A percentile compares a stretch with the other conserved stretches of the same genome.
phyloP scores from a whole-genome alignment of 2,329 filamentous ascomycete species.

The Dactylellina haptotyla region DNA sequence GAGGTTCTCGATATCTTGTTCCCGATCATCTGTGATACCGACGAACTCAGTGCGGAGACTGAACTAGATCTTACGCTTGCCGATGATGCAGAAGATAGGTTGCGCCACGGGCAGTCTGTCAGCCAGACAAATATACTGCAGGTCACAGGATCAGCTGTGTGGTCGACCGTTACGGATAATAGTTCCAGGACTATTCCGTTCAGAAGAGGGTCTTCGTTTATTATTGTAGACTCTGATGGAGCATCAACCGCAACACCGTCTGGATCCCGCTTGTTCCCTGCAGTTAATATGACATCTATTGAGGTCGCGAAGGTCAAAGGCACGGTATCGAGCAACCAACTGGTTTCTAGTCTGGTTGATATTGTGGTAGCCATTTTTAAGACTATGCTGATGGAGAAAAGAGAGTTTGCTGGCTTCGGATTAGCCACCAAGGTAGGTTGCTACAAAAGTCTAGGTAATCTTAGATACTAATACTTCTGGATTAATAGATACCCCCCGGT shows the following conservation, averaged over 20 bases:
- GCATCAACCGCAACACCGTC: constrained; percentile 26
- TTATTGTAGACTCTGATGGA: constrained; percentile 70
- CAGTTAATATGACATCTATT: constrained; percentile 61
- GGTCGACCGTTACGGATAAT: constrained; percentile 52
- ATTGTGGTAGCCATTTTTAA: constrained; percentile 82
- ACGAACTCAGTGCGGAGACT: constrained; percentile 81
- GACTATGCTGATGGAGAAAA: constrained; percentile 84
- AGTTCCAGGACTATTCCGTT: constrained; percentile 56
- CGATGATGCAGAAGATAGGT: constrained; percentile 78
- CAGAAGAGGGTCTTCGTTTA: constrained; percentile 83
- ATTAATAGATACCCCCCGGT: constrained; percentile 72
- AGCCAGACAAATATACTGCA: constrained; percentile 61
- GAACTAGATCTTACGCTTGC: constrained; percentile 81
- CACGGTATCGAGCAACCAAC: constrained; percentile 23
- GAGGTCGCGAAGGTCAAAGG: constrained; percentile 71
- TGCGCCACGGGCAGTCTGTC: constrained; percentile 66
- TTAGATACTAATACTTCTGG: neutral
- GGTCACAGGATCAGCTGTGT: constrained; percentile 48
- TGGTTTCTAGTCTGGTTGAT: constrained; percentile 76
- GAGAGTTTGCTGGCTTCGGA: constrained; percentile 89
- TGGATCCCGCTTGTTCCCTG: constrained; percentile 51
- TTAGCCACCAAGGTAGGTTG: constrained; percentile 77
- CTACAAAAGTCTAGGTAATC: neutral
- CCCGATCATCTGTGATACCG: constrained; percentile 85
- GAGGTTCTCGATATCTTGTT: constrained; percentile 82